Evolutionary conservation across 768 basidiomycete genomes (phyloP), one percentile per base, ranked within the genome.

Genomic region (Ramaria sp.): DNA sequence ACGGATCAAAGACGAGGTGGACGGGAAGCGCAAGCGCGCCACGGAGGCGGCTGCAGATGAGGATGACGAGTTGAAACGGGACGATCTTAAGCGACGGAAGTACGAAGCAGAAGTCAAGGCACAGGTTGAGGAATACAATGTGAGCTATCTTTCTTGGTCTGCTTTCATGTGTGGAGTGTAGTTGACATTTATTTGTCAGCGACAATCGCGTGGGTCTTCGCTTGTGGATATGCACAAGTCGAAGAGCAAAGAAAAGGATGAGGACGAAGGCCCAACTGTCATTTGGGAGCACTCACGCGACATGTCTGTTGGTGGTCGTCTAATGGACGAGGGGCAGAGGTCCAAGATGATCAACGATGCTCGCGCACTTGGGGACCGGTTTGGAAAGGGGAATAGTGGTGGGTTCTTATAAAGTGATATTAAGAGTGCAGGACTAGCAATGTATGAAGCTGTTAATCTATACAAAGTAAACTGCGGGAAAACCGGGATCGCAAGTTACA

Each of bases 211-310:
- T 27, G 79, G 73, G 38, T 68, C 73, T 18, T 73, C 81, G 0
- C 68, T 88, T 1, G 66, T 87, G 6, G 74, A 78, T 1, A 71
- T 73, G 58, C 83, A 87, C 58, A 57, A 63, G 49, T 56, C 69
- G 56, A 48, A 49, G 48, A 45, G 32, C 59, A 51, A 65, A 68
- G 69, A 60, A 60, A 65, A 64, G 55, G 69, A 70, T n/a, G 58
- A 72, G 15, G 72, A 79, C 25, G 78, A 81, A 30, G 77, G 79
- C 30, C 70, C 77, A 0, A 70, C 79, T 0, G 83, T 64, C 0
- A 89, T 97, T 25, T 98, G 95, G 95, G 95, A 99, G 61, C 91
- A 89, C 62, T 72, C 81, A 34, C 75, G 92, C 27, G 91, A 95
- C 66, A 96, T 99, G 93, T 78, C 77, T 2, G 61, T 95, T 3